Base-by-base conservation (phyloP, 306 rosid species). In the Biancaea sappan region DNA sequence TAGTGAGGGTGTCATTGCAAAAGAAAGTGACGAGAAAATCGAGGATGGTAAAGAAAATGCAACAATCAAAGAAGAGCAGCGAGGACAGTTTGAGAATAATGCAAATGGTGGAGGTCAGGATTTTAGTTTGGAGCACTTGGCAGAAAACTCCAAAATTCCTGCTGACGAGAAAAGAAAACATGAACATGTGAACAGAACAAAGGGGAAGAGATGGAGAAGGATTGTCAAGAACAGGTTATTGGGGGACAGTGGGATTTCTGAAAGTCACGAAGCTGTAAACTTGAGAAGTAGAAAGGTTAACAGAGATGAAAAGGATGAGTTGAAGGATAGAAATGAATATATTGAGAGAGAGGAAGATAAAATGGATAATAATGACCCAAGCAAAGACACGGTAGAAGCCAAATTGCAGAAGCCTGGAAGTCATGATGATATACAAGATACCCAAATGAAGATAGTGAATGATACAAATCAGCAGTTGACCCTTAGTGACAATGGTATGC, bases 171-270 rank as follows among this genome's bases (percentile, higher is more conserved):
- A 84, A 72, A 81, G 80, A 79, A 87, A 72, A 77, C 83, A 73
- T 56, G 81, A 72, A 48, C 80, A 21, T 69, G 8, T 41, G 1
- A 58, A 78, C 59, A 73, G 84, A 76, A 31, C 73, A 0, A 87
- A 47, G 73, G 91, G 77, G 26, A 83, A 80, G 68, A 81, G 59
- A 38, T 72, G 88, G 98, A 86, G 83, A 72, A 44, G 11, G 47
- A 71, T 71, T 4, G 77, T 84, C 9, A 83, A 70, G 77, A 69
- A 61, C 19, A 79, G 77, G 54, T 52, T 79, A 69, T 29, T 37
- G 70, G 85, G 80, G 74, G 82, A 70, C 61, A 76, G 74, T 57
- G 81, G 63, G 24, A 62, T 46, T 44, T 64, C 58, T 22, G 69
- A 48, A 56, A 72, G 65, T n/a, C 77, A 73, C 24, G 79, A 69